Evolutionary conservation across 192 early-diverging fungal species (phyloP), one percentile per base, ranked within the genome.

Genomic region (Gorgonomyces haynaldii): DNA sequence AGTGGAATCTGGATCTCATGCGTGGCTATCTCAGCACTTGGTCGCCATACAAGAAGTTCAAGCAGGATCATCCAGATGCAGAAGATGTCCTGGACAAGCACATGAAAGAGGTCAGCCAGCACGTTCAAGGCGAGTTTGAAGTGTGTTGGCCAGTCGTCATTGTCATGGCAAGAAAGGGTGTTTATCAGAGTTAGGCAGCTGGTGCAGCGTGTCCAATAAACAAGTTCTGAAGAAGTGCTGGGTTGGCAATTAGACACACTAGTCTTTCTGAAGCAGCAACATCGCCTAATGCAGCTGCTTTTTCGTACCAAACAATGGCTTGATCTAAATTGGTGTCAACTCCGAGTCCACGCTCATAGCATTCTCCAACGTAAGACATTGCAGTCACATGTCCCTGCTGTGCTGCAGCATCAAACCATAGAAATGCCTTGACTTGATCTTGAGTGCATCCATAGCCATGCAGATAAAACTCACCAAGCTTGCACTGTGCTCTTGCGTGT

Each of bases 341-440:
- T 4, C 72, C 72, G 12, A 54, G 19, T 0, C 67, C 72, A 4
- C 15, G 25, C 37, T 67, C 67, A 31, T 64, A 58, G 35, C 56
- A 59, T 19, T 57, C 39, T 3, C 55, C 72, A 3, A 75, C 37
- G 1, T 24, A 12, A 30, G 53, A 57, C 62, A 68, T 62, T 4
- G 72, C 67, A 6, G 37, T 17, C 15, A 65, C 59, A 26, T 46
- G 37, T 19, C 69, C 72, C 5, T 53, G 42, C 22, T 42, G 25
- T 4, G 72, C 65, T 15, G 72, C 65, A 37, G 51, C 50, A 24
- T 62, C 52, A 54, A 70, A 88, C 81, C 81, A 83, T 44, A 48
- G 17, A 13, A 79, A 46, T 4, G 74, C 70, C 42, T 64, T 58
- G 13, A 39, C 42, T 5, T 34, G 31, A 39, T 65, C 52, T 10